These are phyloP conservation scores for Exophiala sp. DNA, from an alignment of 2,329 filamentous ascomycete genomes.

Conservation along the genomic window DNA sequence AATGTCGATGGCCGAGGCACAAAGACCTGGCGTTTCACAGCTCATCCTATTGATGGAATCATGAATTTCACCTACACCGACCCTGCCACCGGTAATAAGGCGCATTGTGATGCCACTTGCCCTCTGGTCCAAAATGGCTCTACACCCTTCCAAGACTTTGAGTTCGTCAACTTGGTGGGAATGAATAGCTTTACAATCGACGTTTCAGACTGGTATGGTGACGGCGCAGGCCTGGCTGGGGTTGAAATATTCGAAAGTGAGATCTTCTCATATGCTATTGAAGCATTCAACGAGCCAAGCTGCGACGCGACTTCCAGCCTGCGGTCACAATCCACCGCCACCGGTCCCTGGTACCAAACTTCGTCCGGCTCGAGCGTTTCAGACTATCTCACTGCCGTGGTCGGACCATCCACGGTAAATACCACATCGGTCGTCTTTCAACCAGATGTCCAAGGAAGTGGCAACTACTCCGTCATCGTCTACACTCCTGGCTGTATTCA, in stretches of 20 bases:
- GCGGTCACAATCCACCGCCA: constrained; percentile 61
- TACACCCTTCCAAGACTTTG: constrained; percentile 77
- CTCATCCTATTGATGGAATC: constrained; percentile 82
- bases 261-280: constrained; percentile 80
- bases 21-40: constrained; percentile 81
- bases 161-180: constrained; percentile 80
- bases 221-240: constrained; percentile 77
- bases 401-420: constrained; percentile 57
- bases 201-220: constrained; percentile 81
- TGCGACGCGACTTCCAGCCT: constrained; percentile 59
- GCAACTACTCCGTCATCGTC: constrained; percentile 85
- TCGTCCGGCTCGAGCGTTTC: constrained; percentile 67
- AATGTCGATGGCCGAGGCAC: constrained; percentile 79
- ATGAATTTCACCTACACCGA: constrained; percentile 94
- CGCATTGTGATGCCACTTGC: constrained; percentile 75
- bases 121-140: constrained; percentile 71
- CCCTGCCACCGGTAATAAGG: constrained; percentile 62
- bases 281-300: constrained; percentile 80
- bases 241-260: constrained; percentile 81
- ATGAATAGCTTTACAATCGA: constrained; percentile 86
- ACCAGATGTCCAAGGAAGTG: constrained; percentile 81
- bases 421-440: constrained; percentile 67
- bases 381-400: constrained; percentile 69
- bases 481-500: constrained; percentile 89
- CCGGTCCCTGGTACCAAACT: constrained; percentile 68